Base-by-base conservation (phyloP, 495 filamentous ascomycete species). In the Tuber umbilicatum region DNA sequence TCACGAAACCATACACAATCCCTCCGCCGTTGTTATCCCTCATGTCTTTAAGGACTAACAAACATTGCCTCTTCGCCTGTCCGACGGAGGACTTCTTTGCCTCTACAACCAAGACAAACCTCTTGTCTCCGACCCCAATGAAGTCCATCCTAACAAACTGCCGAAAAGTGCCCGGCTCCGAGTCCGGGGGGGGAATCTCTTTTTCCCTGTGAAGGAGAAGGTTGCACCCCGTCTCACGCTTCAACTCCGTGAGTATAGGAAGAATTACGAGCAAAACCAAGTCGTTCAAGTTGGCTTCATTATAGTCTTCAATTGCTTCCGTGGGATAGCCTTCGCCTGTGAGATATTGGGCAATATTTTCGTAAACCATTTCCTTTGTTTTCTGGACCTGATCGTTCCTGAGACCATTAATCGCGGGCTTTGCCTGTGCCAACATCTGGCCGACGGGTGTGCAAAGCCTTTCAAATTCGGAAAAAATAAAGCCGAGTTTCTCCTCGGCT, bases 281-380 rank as follows among this genome's bases (percentile, higher is more conserved):
- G 39, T 74, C 21, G 39, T 74, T 74, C 27, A 74, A 55, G 68
- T 47, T 74, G 5, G 60, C 35, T 71, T 71, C 73, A 21, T 55
- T 47, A 39, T 70, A 74, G 19, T 74, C 73, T 40, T 21, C 37
- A 45, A 35, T 31, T 17, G 14, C 21, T 43, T 74, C 27, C 21
- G 38, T 47, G 27, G 68, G 73, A 39, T 71, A 69, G n/a, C 39
- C 64, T 69, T 74, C 73, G 64, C 69, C 40, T 9, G 9, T 1
- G 55, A 71, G 23, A 74, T 71, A 74, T 70, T 38, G 31, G 9
- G 71, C 64, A 45, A 74, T 70, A 17, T 41, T 23, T 21, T 71
- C 41, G 43, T 71, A 74, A 21, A 74, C 73, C 68, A 45, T 55
- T 70, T 74, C 73, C 68, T 74, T 74, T 27, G 35, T 45, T 71